A percentile compares a stretch with the other conserved stretches of the same genome.
Evolutionary conservation across 2,329 filamentous ascomycete genomes (phyloP).

Genomic region (Fusarium nanum): DNA sequence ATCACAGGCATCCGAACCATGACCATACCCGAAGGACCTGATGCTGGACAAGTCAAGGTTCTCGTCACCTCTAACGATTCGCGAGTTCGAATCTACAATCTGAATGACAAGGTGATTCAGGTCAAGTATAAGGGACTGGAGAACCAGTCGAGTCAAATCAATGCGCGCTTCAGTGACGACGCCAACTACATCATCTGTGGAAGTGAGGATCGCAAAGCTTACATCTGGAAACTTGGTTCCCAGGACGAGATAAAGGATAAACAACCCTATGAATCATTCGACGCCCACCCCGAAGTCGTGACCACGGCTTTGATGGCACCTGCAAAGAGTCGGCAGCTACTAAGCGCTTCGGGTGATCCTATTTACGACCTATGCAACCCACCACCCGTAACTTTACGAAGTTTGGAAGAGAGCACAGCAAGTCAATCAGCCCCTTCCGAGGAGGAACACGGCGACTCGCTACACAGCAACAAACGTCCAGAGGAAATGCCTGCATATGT

Average conservation of each 20-base stretch:
- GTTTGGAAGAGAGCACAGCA: constrained; percentile 70
- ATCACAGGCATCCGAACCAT: constrained; percentile 93
- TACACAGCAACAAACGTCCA: constrained; percentile 56
- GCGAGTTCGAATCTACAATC: constrained; percentile 87
- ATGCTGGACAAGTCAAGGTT: constrained; percentile 78
- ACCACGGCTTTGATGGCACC: constrained; percentile 92
- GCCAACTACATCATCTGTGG: constrained; percentile 89
- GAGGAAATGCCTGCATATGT: constrained; percentile 82
- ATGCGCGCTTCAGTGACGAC: constrained; percentile 89
- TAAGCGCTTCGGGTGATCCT: constrained; percentile 86
- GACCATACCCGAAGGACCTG: constrained; percentile 59
- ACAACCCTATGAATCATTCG: constrained; percentile 86
- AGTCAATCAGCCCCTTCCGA: constrained; percentile 57
- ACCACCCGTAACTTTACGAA: constrained; percentile 85
- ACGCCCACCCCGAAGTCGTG: constrained; percentile 88
- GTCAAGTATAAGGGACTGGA: constrained; percentile 92
- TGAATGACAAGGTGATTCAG: constrained; percentile 85
- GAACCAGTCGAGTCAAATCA: constrained; percentile 90
- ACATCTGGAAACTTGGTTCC: constrained; percentile 78
- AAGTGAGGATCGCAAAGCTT: constrained; percentile 89
- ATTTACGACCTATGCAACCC: constrained; percentile 98
- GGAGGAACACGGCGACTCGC: constrained; percentile 50
- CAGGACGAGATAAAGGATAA: constrained; percentile 80
- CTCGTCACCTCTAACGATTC: constrained; percentile 96
- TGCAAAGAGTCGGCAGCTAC: constrained; percentile 77